Conservation (phyloP, 805 yeast species). For the Sugiyamaella lignohabitans region DNA sequence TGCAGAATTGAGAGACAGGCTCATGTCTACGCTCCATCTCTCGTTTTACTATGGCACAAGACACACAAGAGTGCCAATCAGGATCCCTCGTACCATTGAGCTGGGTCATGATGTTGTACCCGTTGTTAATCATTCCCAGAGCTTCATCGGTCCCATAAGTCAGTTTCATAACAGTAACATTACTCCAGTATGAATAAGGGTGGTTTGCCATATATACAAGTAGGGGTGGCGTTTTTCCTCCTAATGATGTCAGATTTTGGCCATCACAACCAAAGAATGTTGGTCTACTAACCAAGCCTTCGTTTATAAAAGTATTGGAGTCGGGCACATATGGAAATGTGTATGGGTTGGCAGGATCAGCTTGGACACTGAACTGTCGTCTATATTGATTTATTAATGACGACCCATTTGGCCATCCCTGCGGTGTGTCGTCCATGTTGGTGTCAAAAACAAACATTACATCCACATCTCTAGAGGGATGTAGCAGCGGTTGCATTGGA, state of each 20-base stretch:
- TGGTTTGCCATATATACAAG: slow-evolving; percentile 73
- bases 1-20: slow-evolving; percentile 63
- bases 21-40: slow-evolving; percentile 63
- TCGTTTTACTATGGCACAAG: slow-evolving; percentile 81
- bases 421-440: slow-evolving; percentile 31
- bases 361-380: slow-evolving; percentile 28
- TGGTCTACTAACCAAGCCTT: slow-evolving; percentile 42
- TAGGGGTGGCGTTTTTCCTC: slow-evolving; percentile 52
- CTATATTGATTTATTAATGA: slow-evolving; percentile 25
- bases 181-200: slow-evolving; percentile 57
- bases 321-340: slow-evolving; percentile 18
- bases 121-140: slow-evolving; percentile 59
- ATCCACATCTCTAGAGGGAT: slow-evolving; percentile 54
- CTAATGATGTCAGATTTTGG: slow-evolving; percentile 45
- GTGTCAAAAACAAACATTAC: slow-evolving; percentile 48
- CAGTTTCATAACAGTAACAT: slow-evolving; percentile 66
- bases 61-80: slow-evolving; percentile 70
- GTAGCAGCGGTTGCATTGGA: slow-evolving; percentile 58
- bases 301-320: slow-evolving; percentile 11
- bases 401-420: slow-evolving; percentile 29
- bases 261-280: slow-evolving; percentile 78
- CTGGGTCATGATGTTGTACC: slow-evolving; percentile 67
- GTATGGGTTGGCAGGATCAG: neutral
- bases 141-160: slow-evolving; percentile 55
- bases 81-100: slow-evolving; percentile 62